Evolutionary conservation across 2,329 filamentous ascomycete species (phyloP).

Genomic region (Fusarium avenaceum): DNA sequence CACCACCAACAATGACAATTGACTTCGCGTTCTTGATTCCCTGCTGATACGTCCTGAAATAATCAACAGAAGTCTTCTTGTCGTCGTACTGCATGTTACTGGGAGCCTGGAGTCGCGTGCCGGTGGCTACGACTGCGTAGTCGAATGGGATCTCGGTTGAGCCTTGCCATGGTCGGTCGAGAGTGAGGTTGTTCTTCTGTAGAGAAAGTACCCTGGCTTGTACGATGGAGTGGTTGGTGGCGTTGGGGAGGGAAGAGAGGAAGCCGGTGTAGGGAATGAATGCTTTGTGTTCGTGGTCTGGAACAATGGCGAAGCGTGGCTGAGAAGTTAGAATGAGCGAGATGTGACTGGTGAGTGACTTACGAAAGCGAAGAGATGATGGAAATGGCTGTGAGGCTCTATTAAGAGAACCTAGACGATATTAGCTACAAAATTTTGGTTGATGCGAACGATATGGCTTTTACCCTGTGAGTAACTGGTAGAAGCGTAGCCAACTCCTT

Average conservation of each 20-base stretch:
- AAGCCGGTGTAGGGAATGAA: constrained; percentile 62
- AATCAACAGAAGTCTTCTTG: constrained; percentile 37
- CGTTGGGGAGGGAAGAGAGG: constrained; percentile 37
- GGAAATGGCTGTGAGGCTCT: constrained; percentile 66
- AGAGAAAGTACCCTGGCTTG: constrained; percentile 37
- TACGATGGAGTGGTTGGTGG: constrained; percentile 39
- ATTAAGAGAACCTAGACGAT: constrained; percentile 58
- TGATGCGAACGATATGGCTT: fast-evolving
- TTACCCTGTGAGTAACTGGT: constrained; percentile 44
- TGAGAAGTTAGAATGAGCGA: not conserved
- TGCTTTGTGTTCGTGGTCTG: constrained; percentile 59
- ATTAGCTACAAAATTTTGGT: not conserved
- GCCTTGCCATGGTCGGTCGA: constrained; percentile 45
- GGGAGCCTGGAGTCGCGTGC: constrained; percentile 43
- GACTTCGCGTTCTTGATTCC: constrained; percentile 37
- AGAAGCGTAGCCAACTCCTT: constrained; percentile 43
- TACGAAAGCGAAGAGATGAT: constrained; percentile 62
- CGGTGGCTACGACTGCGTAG: constrained; percentile 43
- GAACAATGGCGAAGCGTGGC: constrained; percentile 61
- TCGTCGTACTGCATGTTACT: constrained; percentile 47
- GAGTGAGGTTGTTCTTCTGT: constrained; percentile 36
- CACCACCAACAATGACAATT: constrained; percentile 47
- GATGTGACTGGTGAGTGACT: not conserved
- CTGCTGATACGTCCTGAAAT: constrained; percentile 44
- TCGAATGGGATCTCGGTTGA: constrained; percentile 44